phyloP scores from a whole-genome alignment of 2,329 filamentous ascomycete species.

The Thielaviopsis musarum region DNA sequence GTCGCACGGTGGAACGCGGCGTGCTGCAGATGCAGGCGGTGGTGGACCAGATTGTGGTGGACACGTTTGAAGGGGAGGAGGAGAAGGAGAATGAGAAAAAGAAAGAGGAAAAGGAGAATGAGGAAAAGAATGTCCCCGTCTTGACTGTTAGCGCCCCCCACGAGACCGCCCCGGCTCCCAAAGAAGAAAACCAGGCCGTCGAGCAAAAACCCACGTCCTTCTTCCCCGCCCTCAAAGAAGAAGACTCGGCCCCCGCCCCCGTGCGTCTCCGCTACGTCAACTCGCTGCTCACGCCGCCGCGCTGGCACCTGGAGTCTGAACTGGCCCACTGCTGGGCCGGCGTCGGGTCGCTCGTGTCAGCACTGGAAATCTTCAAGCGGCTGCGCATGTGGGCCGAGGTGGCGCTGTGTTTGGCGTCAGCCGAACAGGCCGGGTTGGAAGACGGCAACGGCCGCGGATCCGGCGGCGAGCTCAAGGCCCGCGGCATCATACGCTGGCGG shows the following conservation, averaged over 20 bases:
- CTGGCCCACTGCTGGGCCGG: slow-evolving; percentile 83
- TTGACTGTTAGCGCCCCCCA: slow-evolving; percentile 29
- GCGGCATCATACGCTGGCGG: slow-evolving; percentile 57
- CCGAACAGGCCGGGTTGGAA: slow-evolving; percentile 43
- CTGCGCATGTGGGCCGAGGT: slow-evolving; percentile 90
- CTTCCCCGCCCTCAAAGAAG: slow-evolving; percentile 52
- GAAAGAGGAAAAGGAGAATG: slow-evolving; percentile 16
- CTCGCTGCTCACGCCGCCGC: slow-evolving; percentile 63
- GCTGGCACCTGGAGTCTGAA: slow-evolving; percentile 91
- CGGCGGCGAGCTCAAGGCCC: slow-evolving; percentile 62
- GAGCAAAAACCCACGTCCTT: slow-evolving; percentile 50
- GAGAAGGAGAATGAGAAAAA: slow-evolving; percentile 17
- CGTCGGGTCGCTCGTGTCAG: slow-evolving; percentile 73
- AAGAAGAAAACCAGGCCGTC: slow-evolving; percentile 7
- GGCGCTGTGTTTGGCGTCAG: slow-evolving; percentile 66
- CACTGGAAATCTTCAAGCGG: slow-evolving; percentile 89
- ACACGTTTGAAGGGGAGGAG: too few relatives aligned
- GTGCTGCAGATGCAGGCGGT: slow-evolving; percentile 87
- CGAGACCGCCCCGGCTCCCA: slow-evolving; percentile 14
- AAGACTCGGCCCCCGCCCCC: slow-evolving; percentile 61
- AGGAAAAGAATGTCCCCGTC: slow-evolving; percentile 23
- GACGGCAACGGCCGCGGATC: slow-evolving; percentile 36
- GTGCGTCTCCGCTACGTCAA: slow-evolving; percentile 73
- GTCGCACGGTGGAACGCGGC: slow-evolving; percentile 74
- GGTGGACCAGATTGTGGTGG: slow-evolving; percentile 85